Percentiles rank a stretch among this genome's conserved stretches.
phyloP scores from a whole-genome alignment of 1,284 basidiomycete species.

The Puccinia sorghi region DNA sequence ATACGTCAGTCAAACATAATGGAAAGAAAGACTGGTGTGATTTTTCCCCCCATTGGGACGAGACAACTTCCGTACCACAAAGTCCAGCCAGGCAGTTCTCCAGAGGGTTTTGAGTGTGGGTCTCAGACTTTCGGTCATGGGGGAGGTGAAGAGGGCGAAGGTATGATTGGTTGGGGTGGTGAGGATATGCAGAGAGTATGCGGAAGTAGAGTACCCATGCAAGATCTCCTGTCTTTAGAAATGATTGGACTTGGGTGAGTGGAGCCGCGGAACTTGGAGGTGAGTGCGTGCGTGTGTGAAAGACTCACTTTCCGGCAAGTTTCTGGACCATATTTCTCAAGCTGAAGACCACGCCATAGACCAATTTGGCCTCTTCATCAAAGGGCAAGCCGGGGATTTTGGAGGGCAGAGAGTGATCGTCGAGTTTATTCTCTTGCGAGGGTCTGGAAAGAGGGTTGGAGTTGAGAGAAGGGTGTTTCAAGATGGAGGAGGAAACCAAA shows the following conservation, averaged over 20 bases:
- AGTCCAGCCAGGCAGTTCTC: conserved; percentile 86
- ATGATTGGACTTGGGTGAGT: neutral
- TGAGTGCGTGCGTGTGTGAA: neutral
- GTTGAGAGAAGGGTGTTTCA: too few relatives aligned
- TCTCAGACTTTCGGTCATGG: conserved; percentile 65
- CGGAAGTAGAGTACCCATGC: conserved; percentile 75
- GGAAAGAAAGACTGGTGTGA: neutral
- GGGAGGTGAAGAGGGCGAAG: conserved; percentile 90
- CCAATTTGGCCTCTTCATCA: conserved; percentile 95
- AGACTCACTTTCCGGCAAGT: conserved; percentile 59
- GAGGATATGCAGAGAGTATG: conserved; percentile 90
- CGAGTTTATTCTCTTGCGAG: neutral
- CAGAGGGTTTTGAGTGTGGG: conserved; percentile 84
- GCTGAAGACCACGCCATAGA: conserved; percentile 92
- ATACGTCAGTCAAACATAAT: neutral
- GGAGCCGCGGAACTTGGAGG: too few relatives aligned
- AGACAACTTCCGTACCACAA: conserved; percentile 78
- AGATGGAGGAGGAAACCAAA: neutral
- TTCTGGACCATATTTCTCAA: conserved; percentile 93
- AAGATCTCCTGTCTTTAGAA: conserved; percentile 12
- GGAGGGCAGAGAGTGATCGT: conserved; percentile 7
- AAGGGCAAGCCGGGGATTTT: conserved; percentile 68
- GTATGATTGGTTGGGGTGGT: conserved; percentile 92
- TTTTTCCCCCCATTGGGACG: conserved; percentile 57
- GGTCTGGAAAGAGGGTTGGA: neutral